A percentile compares a stretch with the other conserved stretches of the same genome.
These are phyloP conservation scores for Phytophthora boehmeriae DNA, from an alignment of 352 stramenopile species.

Conservation along the genomic window DNA sequence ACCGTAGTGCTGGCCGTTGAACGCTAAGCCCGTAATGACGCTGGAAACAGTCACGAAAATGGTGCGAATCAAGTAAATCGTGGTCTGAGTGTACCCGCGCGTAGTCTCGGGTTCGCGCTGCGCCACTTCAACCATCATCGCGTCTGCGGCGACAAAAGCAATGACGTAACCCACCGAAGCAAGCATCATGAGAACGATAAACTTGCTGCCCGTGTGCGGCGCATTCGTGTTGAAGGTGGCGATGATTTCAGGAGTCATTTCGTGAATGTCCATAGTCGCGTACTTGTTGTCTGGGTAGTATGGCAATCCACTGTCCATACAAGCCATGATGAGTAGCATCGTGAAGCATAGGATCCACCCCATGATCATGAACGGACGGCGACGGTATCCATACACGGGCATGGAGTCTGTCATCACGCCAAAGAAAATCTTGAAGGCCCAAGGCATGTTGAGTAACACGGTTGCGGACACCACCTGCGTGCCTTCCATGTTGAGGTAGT, in stretches of 20 bases:
- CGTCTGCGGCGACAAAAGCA: conserved; percentile 50
- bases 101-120: conserved; percentile 40
- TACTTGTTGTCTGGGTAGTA: conserved; percentile 50
- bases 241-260: conserved; percentile 27
- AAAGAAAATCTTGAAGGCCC: conserved; percentile 63
- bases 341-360: conserved; percentile 46
- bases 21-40: conserved; percentile 43
- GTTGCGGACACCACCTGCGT: conserved; percentile 42
- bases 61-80: conserved; percentile 45
- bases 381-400: conserved; percentile 53
- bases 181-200: conserved; percentile 58
- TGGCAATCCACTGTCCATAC: conserved; percentile 33
- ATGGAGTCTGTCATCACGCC: conserved; percentile 54
- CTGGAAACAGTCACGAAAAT: conserved; percentile 48
- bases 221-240: conserved; percentile 39
- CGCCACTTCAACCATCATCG: conserved; percentile 48
- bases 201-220: conserved; percentile 39
- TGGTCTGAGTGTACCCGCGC: conserved; percentile 38
- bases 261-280: conserved; percentile 22
- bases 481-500: conserved; percentile 55
- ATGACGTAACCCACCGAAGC: conserved; percentile 48
- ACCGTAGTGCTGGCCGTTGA: conserved; percentile 58
- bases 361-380: conserved; percentile 60
- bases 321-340: conserved; percentile 53
- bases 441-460: conserved; percentile 47